Base-by-base conservation (phyloP, 2,329 filamentous ascomycete species). In the Calonectria pauciramosa region DNA sequence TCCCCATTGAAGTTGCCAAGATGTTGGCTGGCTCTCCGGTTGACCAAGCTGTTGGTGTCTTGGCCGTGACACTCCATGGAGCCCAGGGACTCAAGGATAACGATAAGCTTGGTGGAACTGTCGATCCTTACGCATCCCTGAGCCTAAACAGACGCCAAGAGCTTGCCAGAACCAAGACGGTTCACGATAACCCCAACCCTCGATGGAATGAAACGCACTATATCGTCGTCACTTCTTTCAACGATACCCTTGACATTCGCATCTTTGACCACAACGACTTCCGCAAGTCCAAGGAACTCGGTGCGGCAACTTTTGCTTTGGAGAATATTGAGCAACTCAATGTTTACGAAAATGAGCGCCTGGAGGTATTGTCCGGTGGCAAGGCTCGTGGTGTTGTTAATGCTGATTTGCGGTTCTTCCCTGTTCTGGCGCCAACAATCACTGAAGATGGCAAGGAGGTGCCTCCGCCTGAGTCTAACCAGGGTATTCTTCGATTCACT, bases 151-250 rank as follows among this genome's bases (percentile, higher is more conserved):
- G 93, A 79, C 93, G 96, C 66, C 90, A 92, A 71, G 92, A 95
- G 72, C 91, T 99, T 66, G 97, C 94, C 47, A 93, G 94, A 81
- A 99, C 97, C 56, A 98, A 99, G 90, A 94, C 93, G 2, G 88
- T 98, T 75, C 91, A 93, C 75, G 95, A 98, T 82, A 97, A 94
- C 71, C 88, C 93, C 66, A 97, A 95, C 82, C 97, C 97, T 9
- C 92, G 94, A 80, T 99, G 97, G 97, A 97, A 97, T 82, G 96
- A 99, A 86, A 99, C 97, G 0, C 93, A 98, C 82, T 98, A 98
- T 83, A 92, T 99, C 80, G 97, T 99, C 77, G 90, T 99, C 78
- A 98, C 95, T 1, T 98, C 95, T 5, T 94, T 98, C 83, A 94
- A 94, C 73, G 97, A 99, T 83, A 90, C 94, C 34, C 89, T 99